A percentile compares a stretch with the other conserved stretches of the same genome.
Evolutionary conservation across 768 basidiomycete genomes (phyloP).

Genomic region (Rhodotorula diobovata): DNA sequence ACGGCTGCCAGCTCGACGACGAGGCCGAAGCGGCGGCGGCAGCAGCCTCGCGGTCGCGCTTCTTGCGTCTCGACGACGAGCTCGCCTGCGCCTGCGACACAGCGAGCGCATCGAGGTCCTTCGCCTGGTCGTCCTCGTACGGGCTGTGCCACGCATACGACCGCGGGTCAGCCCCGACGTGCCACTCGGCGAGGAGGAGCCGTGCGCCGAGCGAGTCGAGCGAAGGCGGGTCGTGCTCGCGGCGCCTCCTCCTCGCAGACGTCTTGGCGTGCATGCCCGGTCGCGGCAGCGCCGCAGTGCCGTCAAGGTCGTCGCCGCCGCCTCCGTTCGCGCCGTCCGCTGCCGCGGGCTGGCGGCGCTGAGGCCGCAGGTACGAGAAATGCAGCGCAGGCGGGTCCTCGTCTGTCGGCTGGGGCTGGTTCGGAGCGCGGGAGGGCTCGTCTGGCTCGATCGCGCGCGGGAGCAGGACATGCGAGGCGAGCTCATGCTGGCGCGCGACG

Average conservation of each 20-base stretch:
- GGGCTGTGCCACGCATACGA: constrained; percentile 35
- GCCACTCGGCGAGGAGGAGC: constrained; percentile 34
- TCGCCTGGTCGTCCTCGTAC: constrained; percentile 30
- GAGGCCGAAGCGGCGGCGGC: neutral
- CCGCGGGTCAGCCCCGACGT: constrained; percentile 30
- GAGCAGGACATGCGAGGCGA: constrained; percentile 7
- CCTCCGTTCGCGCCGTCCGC: no score
- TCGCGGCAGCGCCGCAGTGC: no score
- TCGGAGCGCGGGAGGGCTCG: constrained; percentile 25
- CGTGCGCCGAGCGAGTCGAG: constrained; percentile 16
- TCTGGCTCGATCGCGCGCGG: constrained; percentile 26
- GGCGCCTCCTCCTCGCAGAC: neutral
- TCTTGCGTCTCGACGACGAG: neutral
- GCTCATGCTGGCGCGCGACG: neutral
- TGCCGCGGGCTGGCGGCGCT: no score
- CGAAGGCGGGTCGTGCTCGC: neutral
- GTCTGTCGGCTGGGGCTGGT: constrained; percentile 24
- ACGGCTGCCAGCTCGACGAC: neutral
- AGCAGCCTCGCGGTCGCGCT: neutral
- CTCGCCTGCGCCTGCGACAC: neutral
- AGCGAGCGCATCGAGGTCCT: neutral
- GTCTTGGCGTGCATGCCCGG: neutral
- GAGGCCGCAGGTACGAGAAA: constrained; percentile 26
- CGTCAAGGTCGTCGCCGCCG: neutral
- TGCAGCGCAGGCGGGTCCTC: constrained; percentile 22